Percentiles rank a stretch among this genome's conserved stretches.
Evolutionary conservation across 163 green algal species (phyloP).

Genomic region (Chlorella variabilis): DNA sequence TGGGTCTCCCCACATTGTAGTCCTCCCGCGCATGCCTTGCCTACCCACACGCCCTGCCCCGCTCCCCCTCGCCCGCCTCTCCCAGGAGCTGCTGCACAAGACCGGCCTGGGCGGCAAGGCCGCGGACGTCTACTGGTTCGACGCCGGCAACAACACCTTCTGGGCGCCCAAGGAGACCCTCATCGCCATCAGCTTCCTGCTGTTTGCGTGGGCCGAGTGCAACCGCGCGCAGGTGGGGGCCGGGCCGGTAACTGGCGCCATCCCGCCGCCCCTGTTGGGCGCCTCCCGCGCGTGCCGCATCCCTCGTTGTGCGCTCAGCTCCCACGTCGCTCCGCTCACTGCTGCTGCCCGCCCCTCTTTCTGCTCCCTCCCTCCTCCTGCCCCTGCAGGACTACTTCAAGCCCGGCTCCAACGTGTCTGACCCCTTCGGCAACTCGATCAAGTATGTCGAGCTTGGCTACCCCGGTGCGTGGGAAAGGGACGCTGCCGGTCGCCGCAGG

Average conservation of each 20-base stretch:
- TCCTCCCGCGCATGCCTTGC: no score
- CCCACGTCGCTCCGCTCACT: no score
- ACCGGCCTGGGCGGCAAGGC: conserved; percentile 16
- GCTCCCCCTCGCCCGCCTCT: no score
- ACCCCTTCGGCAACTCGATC: conserved; percentile 36
- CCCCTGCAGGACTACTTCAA: conserved; percentile 59
- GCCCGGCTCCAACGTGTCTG: conserved; percentile 32
- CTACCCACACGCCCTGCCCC: no score
- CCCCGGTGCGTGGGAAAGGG: conserved; percentile 1
- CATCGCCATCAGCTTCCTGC: conserved; percentile 42
- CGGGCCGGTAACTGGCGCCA: no score
- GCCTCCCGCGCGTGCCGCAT: no score
- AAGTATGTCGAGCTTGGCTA: conserved; percentile 37
- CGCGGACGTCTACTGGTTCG: conserved; percentile 36
- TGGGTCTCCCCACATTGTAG: no score
- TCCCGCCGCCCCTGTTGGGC: no score
- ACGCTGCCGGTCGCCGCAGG: not conserved
- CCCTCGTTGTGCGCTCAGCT: no score
- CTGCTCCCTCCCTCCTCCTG: no score
- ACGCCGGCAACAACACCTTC: conserved; percentile 32
- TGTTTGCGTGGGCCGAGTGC: conserved; percentile 52
- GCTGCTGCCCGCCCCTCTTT: no score
- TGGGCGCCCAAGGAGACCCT: conserved; percentile 37
- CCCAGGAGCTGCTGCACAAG: conserved; percentile 18
- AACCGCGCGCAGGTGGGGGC: conserved; percentile 51